A percentile compares a stretch with the other conserved stretches of the same genome.
Conservation (phyloP, 2,329 filamentous ascomycete genomes). For the Chaetomium sp. region DNA sequence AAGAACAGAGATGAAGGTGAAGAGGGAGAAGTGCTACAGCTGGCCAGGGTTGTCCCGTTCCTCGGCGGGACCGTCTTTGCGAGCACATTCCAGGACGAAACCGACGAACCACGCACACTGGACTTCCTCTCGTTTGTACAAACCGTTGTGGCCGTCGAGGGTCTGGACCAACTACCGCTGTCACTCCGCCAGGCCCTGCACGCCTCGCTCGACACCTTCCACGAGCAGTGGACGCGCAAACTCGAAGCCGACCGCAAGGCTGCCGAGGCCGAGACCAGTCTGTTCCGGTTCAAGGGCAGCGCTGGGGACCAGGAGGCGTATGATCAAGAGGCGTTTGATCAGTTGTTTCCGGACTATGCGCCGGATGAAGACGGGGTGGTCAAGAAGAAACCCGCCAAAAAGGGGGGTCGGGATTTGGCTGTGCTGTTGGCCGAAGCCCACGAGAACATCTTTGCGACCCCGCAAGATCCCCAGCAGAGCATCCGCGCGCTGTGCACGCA, state of each 20-base stretch:
- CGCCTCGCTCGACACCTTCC: slow-evolving; percentile 64
- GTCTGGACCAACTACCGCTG: slow-evolving; percentile 34
- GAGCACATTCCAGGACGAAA: slow-evolving; percentile 22
- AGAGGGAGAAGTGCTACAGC: slow-evolving; percentile 24
- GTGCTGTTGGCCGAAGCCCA: slow-evolving; percentile 58
- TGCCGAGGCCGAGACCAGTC: slow-evolving; percentile 63
- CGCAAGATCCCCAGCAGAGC: slow-evolving; percentile 34
- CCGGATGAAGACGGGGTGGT: slow-evolving; percentile 37
- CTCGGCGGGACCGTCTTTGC: slow-evolving; percentile 39
- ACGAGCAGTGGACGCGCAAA: slow-evolving; percentile 71
- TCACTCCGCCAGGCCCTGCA: slow-evolving; percentile 51
- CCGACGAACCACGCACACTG: slow-evolving; percentile 30
- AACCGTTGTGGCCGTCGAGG: slow-evolving; percentile 42
- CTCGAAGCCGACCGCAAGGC: slow-evolving; percentile 70
- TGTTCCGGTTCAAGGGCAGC: slow-evolving; percentile 79
- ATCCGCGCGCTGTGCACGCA: slow-evolving; percentile 40
- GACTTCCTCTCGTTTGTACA: slow-evolving; percentile 47
- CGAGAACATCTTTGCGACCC: slow-evolving; percentile 43
- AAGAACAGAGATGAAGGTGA: slow-evolving; percentile 34
- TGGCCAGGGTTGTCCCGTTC: slow-evolving; percentile 49
- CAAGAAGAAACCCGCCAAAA: slow-evolving; percentile 28
- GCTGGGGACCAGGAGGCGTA: slow-evolving; percentile 69
- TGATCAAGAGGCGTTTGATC: slow-evolving; percentile 66
- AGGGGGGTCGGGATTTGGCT: slow-evolving; percentile 48
- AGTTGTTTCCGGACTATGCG: slow-evolving; percentile 76